Evolutionary conservation across 164 flowering plant genomes (phyloP), one percentile per base, ranked within the genome.

Genomic region (Piper betle): DNA sequence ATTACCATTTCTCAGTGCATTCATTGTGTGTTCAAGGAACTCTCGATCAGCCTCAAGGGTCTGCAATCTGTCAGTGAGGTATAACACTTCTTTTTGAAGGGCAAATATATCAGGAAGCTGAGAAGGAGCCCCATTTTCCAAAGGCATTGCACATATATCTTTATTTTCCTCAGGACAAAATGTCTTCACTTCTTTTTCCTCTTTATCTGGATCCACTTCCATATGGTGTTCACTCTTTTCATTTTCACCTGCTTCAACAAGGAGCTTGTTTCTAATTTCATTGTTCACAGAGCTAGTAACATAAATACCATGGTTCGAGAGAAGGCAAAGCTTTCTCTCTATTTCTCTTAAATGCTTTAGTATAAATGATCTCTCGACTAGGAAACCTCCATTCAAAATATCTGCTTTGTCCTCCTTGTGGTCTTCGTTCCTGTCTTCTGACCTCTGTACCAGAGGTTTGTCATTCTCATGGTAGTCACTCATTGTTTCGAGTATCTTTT

Each of bases 1-100:
- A 20, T 82, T 77, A 61, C 84, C 86, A 63, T 71, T 66, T 53
- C 53, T 63, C 37, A 87, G 80, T 25, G 81, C 69, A 59, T 78
- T 79, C 7, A 84, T 62, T n/a, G 77, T 39, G 65, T 73, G 79
- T 68, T 82, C 79, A 13, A 89, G 78, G 65, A 85, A 78, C 60
- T 68, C 61, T 15, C 62, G 52, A 66, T 89, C 87, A 39, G 73
- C 74, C 71, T 87, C 86, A 43, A 87, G 81, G 55, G 82, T 78
- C 59, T 78, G 74, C 68, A 87, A 71, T 71, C 84, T 75, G 39
- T 67, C 72, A 63, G 72, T 68, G 41, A 87, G 77, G n/a, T 69
- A 69, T 33, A 75, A 72, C 58, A 89, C 68, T 72, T 79, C 84
- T 54, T 61, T 73, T 61, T 52, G 75, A 39, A 80, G 57, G 68